Base-by-base conservation (phyloP, 2,329 filamentous ascomycete species). In the Botrytis medusae region DNA sequence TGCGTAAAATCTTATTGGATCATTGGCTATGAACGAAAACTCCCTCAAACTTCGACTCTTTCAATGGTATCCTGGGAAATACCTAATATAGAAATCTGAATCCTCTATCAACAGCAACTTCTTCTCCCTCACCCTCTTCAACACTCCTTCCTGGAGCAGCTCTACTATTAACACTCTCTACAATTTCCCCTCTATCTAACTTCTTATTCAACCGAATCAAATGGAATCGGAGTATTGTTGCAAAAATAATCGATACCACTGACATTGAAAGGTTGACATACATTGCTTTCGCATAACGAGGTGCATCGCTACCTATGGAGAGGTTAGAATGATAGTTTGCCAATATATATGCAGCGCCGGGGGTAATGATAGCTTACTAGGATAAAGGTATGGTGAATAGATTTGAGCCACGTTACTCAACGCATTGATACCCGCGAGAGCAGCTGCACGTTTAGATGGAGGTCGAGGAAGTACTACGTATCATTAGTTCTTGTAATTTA, bases 171-270 rank as follows among this genome's bases (percentile, higher is more conserved):
- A 72, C 85, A 0, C 84, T 85, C 63, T 86, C 83, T 3, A 87
- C 83, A 74, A 73, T 76, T 16, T 86, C 87, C 0, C 91, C 91
- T 22, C 84, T 83, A 64, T 93, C 91, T 3, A 94, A 84, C 81
- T 89, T 92, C 84, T 86, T 89, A 79, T 94, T 95, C 77, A 93
- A 79, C 61, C 87, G 83, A 22, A 87, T 85, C 40, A 95, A 84
- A 57, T 93, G 87, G 51, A 90, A 83, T 16, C 91, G 84, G 77
- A 94, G 83, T 3, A 89, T 81, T 0, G 88, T 88, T 0, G 91
- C 91, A 74, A 89, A 86, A 40, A 88, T 77, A 62, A 94, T 90
- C 1, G 91, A 88, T 62, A 93, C 79, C 34, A 89, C 86, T 0
- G 88, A 87, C 29, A 90, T 92, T 1, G 84, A 86, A 77, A 90